These are phyloP conservation scores for Boletus sp. DNA, from an alignment of 768 basidiomycete genomes.

Conservation along the genomic window DNA sequence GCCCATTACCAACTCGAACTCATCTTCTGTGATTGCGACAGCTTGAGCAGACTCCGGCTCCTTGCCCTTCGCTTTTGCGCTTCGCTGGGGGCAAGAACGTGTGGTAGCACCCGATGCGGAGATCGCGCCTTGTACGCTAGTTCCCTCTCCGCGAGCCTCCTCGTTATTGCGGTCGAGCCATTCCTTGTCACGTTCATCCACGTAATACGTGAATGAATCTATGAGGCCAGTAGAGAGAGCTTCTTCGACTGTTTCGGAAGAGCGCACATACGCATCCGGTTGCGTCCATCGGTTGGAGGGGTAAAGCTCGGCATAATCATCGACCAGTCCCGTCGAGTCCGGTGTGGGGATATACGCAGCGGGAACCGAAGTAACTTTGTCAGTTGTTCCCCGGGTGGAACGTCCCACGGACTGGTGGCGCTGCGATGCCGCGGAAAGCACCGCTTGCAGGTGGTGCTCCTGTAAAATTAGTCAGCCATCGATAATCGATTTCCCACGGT, in stretches of 20 bases:
- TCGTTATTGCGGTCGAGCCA: conserved; percentile 94
- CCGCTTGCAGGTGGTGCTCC: conserved; percentile 59
- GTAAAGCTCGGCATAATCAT: conserved; percentile 78
- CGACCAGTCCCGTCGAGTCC: conserved; percentile 76
- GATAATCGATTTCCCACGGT: conserved; percentile 45
- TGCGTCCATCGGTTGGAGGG: conserved; percentile 68
- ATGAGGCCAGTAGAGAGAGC: conserved; percentile 54
- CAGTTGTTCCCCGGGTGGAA: conserved; percentile 34
- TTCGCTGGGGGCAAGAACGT: conserved; percentile 53
- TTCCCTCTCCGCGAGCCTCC: conserved; percentile 80
- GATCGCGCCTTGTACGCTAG: conserved; percentile 69
- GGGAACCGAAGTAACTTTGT: conserved; percentile 37
- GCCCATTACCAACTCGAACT: conserved; percentile 95
- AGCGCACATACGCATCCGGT: conserved; percentile 71
- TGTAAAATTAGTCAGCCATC: conserved; percentile 52
- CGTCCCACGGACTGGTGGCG: conserved; percentile 40
- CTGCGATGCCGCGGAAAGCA: conserved; percentile 52
- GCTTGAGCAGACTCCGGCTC: conserved; percentile 68
- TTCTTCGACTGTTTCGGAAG: conserved; percentile 86
- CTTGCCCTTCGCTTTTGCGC: conserved; percentile 81
- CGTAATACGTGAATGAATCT: conserved; percentile 81
- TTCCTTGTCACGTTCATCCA: conserved; percentile 94
- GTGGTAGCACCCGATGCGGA: conserved; percentile 49
- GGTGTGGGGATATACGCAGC: conserved; percentile 89
- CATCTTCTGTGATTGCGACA: conserved; percentile 78